phyloP scores from a whole-genome alignment of 352 stramenopile genomes.

The Phytopythium cucurbitacearum region DNA sequence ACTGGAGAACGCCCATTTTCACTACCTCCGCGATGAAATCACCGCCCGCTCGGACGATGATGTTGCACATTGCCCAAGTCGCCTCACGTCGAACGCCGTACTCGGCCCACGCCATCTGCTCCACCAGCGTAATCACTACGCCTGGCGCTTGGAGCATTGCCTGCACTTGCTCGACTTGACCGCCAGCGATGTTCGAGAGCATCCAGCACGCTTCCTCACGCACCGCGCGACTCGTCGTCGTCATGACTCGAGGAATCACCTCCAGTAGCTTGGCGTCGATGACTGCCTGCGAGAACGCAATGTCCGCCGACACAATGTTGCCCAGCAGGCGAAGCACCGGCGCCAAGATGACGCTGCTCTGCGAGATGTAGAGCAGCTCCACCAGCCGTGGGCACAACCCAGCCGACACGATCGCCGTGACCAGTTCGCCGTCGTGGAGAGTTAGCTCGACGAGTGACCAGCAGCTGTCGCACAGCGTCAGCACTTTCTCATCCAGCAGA shows the following conservation, averaged over 20 bases:
- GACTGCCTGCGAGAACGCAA: constrained; percentile 66
- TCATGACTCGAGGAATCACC: constrained; percentile 82
- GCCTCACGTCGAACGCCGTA: constrained; percentile 82
- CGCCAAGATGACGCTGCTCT: constrained; percentile 79
- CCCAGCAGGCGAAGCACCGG: constrained; percentile 71
- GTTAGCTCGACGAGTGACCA: constrained; percentile 84
- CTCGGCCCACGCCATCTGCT: constrained; percentile 87
- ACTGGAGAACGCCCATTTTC: constrained; percentile 66
- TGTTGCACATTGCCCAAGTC: constrained; percentile 85
- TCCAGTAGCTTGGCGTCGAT: constrained; percentile 76
- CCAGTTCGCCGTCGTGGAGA: constrained; percentile 60
- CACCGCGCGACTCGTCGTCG: constrained; percentile 70
- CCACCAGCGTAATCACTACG: constrained; percentile 59
- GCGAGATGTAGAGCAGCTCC: constrained; percentile 78
- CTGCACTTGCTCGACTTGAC: constrained; percentile 66
- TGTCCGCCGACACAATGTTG: constrained; percentile 81
- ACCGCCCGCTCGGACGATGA: constrained; percentile 65
- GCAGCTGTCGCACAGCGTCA: constrained; percentile 85
- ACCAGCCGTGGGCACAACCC: constrained; percentile 72
- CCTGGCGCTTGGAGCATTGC: constrained; percentile 69
- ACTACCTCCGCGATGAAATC: constrained; percentile 65
- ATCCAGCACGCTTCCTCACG: constrained; percentile 86
- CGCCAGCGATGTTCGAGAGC: constrained; percentile 81
- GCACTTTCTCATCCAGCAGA: constrained; percentile 74
- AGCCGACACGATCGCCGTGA: constrained; percentile 51